These are phyloP conservation scores for Boletus semigastroideus DNA, from an alignment of 1,284 basidiomycete genomes.

Conservation along the genomic window DNA sequence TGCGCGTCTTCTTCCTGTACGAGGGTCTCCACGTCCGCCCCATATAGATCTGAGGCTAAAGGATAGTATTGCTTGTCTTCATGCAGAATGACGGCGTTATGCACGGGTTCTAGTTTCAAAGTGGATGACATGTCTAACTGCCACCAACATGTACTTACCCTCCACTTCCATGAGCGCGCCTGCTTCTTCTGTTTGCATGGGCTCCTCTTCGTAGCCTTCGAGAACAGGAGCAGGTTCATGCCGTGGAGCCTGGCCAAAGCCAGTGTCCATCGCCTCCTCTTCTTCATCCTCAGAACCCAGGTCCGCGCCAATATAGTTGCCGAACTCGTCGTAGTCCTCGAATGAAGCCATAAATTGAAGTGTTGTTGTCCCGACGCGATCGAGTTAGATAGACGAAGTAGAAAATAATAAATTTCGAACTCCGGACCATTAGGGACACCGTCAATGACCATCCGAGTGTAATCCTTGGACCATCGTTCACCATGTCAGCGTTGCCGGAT, in stretches of 20 bases:
- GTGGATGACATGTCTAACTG: neutral
- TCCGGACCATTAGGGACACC: slow-evolving; percentile 19
- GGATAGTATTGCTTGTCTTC: slow-evolving; percentile 99
- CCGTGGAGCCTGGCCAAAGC: slow-evolving; percentile 41
- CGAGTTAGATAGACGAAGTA: slow-evolving; percentile 17
- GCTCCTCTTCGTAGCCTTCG: slow-evolving; percentile 75
- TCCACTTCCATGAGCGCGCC: slow-evolving; percentile 80
- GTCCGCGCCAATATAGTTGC: slow-evolving; percentile 94
- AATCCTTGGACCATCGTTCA: slow-evolving; percentile 3
- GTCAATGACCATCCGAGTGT: slow-evolving; percentile 14
- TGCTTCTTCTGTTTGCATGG: slow-evolving; percentile 55
- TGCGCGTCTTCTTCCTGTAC: slow-evolving; percentile 99
- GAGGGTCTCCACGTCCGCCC: slow-evolving; percentile 90
- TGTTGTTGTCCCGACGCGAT: slow-evolving; percentile 4
- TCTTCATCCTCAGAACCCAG: slow-evolving; percentile 82
- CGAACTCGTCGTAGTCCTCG: slow-evolving; percentile 89
- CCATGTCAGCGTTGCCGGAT: slow-evolving; percentile 64
- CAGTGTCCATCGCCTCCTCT: slow-evolving; percentile 59
- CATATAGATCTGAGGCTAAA: slow-evolving; percentile 90
- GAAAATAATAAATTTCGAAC: slow-evolving; percentile 34
- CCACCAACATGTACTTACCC: slow-evolving; percentile 46
- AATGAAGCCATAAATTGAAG: slow-evolving; percentile 65
- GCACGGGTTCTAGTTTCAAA: slow-evolving; percentile 54
- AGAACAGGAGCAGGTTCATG: slow-evolving; percentile 48
- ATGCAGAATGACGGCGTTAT: slow-evolving; percentile 89